Evolutionary conservation across 2,329 filamentous ascomycete genomes (phyloP).

Genomic region (Xylariaceae sp.): DNA sequence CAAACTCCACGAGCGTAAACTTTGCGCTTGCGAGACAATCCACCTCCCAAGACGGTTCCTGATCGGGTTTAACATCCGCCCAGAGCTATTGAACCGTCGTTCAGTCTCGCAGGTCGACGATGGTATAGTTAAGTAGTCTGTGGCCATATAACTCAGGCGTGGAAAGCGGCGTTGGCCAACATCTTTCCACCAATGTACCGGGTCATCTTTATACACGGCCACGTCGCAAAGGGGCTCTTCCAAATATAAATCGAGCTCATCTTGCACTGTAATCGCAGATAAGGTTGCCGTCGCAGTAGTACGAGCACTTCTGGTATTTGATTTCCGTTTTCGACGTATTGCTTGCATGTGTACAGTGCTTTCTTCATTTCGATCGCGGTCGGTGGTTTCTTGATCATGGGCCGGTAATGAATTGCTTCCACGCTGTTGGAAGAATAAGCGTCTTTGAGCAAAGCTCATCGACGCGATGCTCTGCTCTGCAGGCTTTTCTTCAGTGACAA

Average conservation of each 20-base stretch:
- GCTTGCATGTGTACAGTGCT: too few species aligned
- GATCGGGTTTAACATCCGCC: background rate
- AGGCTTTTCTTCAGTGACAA: background rate
- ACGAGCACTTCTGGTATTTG: too few species aligned
- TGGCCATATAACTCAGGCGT: constrained; percentile 4
- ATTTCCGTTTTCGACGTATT: too few species aligned
- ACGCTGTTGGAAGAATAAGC: background rate
- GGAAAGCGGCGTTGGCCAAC: background rate
- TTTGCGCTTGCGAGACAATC: background rate
- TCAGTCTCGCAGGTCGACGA: constrained; percentile 3
- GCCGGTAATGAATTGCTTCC: background rate
- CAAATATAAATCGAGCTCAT: background rate
- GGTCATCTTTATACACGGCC: background rate
- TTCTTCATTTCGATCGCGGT: background rate
- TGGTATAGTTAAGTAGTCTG: constrained; percentile 3
- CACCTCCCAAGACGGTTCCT: background rate
- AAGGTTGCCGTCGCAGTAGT: too few species aligned
- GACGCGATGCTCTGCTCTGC: background rate
- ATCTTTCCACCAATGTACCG: background rate
- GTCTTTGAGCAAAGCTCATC: background rate
- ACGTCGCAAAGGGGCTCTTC: background rate
- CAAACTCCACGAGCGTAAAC: too few species aligned
- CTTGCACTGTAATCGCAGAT: too few species aligned
- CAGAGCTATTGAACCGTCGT: constrained; percentile 8
- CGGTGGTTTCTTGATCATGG: background rate